These are phyloP conservation scores for Elongisporangium prolatum DNA, from an alignment of 352 stramenopile genomes.

Conservation along the genomic window DNA sequence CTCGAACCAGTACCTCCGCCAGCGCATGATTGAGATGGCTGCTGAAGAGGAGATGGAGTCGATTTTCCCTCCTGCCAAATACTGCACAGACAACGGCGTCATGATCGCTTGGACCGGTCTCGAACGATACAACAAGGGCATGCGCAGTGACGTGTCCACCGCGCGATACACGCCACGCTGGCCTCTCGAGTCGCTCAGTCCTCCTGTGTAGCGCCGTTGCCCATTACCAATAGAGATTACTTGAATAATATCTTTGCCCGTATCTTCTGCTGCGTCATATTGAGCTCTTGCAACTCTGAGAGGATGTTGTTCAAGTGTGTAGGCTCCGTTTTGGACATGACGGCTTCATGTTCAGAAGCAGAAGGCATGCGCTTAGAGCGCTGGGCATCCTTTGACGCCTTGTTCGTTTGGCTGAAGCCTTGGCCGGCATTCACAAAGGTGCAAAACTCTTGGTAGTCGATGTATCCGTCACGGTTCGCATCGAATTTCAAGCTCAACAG, in stretches of 20 bases:
- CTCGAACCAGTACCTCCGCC: slow-evolving; percentile 94
- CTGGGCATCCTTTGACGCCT: background rate
- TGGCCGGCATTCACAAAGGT: slow-evolving; percentile 29
- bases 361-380: background rate
- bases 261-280: slow-evolving; percentile 33
- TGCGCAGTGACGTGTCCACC: slow-evolving; percentile 43
- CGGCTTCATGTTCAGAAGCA: background rate
- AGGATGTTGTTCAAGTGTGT: slow-evolving; percentile 26
- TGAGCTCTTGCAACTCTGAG: slow-evolving; percentile 34
- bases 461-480: slow-evolving; percentile 39
- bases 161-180: slow-evolving; percentile 73
- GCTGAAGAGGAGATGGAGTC: slow-evolving; percentile 37
- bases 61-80: slow-evolving; percentile 60
- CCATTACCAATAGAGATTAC: slow-evolving; percentile 6
- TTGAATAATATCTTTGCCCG: slow-evolving; percentile 11
- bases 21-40: slow-evolving; percentile 65
- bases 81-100: slow-evolving; percentile 98
- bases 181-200: slow-evolving; percentile 55
- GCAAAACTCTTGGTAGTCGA: slow-evolving; percentile 64
- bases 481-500: slow-evolving; percentile 52
- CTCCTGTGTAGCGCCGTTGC: background rate
- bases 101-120: slow-evolving; percentile 95
- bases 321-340: background rate
- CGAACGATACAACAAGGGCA: slow-evolving; percentile 48
- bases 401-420: background rate